Percentiles rank a stretch among this genome's conserved stretches.
Conservation (phyloP, 345 rosid genomes). For the Raphanus raphanistrum region DNA sequence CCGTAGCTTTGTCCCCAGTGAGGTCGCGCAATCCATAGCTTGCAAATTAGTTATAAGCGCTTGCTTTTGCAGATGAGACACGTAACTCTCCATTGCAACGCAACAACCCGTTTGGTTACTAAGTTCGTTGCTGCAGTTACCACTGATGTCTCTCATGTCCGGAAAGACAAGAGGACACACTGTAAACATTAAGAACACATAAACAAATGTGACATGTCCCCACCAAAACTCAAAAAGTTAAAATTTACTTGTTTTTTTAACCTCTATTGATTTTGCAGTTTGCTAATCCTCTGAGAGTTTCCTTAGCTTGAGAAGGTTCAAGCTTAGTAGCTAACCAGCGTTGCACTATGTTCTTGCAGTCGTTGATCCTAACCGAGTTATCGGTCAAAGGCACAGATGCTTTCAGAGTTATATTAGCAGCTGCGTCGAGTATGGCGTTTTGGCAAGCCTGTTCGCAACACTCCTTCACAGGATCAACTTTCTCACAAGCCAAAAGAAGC, state of each 20-base stretch:
- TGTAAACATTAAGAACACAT: slow-evolving; percentile 36
- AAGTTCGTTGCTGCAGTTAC: slow-evolving; percentile 58
- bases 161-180: slow-evolving; percentile 94
- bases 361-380: slow-evolving; percentile 60
- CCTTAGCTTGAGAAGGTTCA: slow-evolving; percentile 58
- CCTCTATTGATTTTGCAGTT: slow-evolving; percentile 89
- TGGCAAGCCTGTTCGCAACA: slow-evolving; percentile 86
- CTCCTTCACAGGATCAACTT: slow-evolving; percentile 84
- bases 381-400: slow-evolving; percentile 57
- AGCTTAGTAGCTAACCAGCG: slow-evolving; percentile 93
- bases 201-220: background rate
- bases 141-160: slow-evolving; percentile 59
- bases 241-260: slow-evolving; percentile 27
- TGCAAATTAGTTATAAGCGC: slow-evolving; percentile 90
- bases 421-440: slow-evolving; percentile 80
- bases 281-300: slow-evolving; percentile 77
- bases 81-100: slow-evolving; percentile 71
- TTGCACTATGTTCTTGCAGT: slow-evolving; percentile 67
- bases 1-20: slow-evolving; percentile 66
- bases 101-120: slow-evolving; percentile 71
- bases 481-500: slow-evolving; percentile 76
- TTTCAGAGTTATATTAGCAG: slow-evolving; percentile 61
- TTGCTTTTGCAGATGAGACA: slow-evolving; percentile 94
- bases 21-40: slow-evolving; percentile 85
- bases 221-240: background rate